Base-by-base conservation (phyloP, 495 filamentous ascomycete species). In the Bacidia gigantensis region DNA sequence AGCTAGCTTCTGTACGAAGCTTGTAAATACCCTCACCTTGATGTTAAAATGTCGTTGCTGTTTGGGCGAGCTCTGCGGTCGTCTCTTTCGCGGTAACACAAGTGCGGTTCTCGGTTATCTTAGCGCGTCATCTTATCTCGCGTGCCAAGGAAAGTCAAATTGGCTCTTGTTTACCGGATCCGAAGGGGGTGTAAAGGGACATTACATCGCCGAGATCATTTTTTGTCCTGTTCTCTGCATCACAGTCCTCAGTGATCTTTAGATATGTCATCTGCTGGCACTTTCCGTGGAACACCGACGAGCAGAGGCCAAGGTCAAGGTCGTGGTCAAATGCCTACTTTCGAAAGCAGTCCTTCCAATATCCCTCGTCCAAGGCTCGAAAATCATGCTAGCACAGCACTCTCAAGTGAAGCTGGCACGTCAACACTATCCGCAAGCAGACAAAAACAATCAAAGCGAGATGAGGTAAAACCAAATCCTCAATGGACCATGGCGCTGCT, bases 391-490 rank as follows among this genome's bases (percentile, higher is more conserved):
- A 69, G 75, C 54, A 67, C 73, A 40, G 65, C 69, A 24, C 62
- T 71, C 49, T 68, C 73, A 42, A 86, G 82, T 64, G 84, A 90
- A 50, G 78, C 74, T 52, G 80, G 79, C 42, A 78, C 76, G 55
- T 86, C 87, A 49, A 81, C 84, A 51, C 76, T 86, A 69, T 94
- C 78, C 76, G 84, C 83, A 62, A 96, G 81, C 65, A 76, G 92
- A 64, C 83, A 87, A 69, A 96, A 93, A 70, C 89, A 96, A 74
- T 83, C 82, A 55, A 97, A 95, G 70, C 81, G 87, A 66, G 92
- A 99, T 86, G 92, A 99, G 84, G 92, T 97, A 72, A 62, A 81
- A 68, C 54, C 21, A 20, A 11, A n/a, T 26, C 5, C n/a, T 46
- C 2, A 26, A 18, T 2, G 24, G n/a, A 21, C 45, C 23, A 26